Evolutionary conservation across 176 grass and related monocot species (phyloP).

Genomic region (Phyllostachys edulis): DNA sequence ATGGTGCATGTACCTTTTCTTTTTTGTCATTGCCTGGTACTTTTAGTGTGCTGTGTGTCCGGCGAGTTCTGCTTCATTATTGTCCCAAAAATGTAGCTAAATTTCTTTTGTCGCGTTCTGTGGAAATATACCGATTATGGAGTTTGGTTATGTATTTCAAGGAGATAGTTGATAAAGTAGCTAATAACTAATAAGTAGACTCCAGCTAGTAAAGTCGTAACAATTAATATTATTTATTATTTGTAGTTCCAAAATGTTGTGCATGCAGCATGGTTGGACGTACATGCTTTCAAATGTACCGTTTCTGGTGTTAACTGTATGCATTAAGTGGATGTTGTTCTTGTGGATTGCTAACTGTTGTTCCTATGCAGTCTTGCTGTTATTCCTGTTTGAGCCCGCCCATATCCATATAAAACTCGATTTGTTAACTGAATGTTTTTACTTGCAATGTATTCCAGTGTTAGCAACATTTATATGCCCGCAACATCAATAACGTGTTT

Average conservation of each 20-base stretch:
- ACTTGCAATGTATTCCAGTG: background rate
- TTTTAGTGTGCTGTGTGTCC: background rate
- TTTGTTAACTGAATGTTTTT: background rate
- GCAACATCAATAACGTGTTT: background rate
- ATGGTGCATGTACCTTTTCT: background rate
- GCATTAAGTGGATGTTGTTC: background rate
- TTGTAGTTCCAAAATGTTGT: background rate
- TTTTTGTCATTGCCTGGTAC: background rate
- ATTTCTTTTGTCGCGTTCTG: background rate
- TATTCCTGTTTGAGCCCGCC: background rate
- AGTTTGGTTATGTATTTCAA: slow-evolving; percentile 19
- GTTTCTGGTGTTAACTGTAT: background rate
- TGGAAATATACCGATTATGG: background rate
- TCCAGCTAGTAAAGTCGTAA: background rate
- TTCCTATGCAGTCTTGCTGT: background rate
- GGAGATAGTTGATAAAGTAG: background rate
- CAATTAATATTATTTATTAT: background rate
- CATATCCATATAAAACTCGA: background rate
- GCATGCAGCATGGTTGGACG: background rate
- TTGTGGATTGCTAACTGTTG: background rate
- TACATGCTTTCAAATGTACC: slow-evolving; percentile 8
- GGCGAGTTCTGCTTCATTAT: background rate
- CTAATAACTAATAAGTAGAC: background rate
- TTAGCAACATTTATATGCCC: background rate
- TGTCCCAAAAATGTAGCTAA: background rate